Percentiles rank a stretch among this genome's conserved stretches.
Conservation (phyloP, 768 basidiomycete genomes). For the Sutorius australiensis region DNA sequence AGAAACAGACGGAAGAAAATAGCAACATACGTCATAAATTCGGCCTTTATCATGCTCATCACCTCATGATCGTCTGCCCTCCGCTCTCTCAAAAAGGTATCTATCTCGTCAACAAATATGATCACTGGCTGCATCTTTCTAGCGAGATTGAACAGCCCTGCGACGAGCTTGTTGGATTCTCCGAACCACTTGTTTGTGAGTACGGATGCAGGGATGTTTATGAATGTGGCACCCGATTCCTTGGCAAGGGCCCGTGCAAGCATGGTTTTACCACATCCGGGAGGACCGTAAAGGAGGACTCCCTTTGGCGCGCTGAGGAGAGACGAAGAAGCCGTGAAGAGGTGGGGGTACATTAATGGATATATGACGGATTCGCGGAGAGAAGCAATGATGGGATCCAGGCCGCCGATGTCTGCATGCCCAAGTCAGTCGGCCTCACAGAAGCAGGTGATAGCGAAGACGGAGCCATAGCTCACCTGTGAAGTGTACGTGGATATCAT, state of each 20-base stretch:
- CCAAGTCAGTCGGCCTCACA: background rate
- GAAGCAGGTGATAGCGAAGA: background rate
- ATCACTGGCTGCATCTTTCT: conserved; percentile 91
- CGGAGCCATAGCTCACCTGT: conserved; percentile 44
- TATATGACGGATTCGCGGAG: conserved; percentile 95
- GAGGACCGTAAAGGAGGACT: conserved; percentile 92
- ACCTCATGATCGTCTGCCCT: conserved; percentile 92
- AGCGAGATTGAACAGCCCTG: conserved; percentile 90
- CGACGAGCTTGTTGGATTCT: conserved; percentile 92
- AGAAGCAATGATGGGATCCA: conserved; percentile 85
- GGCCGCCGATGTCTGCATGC: conserved; percentile 78
- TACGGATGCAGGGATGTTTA: conserved; percentile 75
- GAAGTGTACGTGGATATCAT: conserved; percentile 78
- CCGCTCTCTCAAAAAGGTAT: conserved; percentile 88
- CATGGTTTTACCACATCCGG: conserved; percentile 99
- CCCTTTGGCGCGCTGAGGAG: conserved; percentile 93
- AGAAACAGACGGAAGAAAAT: conserved; percentile 1
- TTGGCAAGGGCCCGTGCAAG: conserved; percentile 98
- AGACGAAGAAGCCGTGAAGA: conserved; percentile 78
- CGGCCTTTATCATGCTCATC: conserved; percentile 98
- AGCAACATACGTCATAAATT: conserved; percentile 79
- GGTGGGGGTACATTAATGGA: conserved; percentile 84
- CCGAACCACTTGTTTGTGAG: conserved; percentile 84
- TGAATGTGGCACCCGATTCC: conserved; percentile 95
- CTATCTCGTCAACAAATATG: conserved; percentile 99